These are phyloP conservation scores for Dendrobium catenatum DNA, from an alignment of 106 monocot species.

Conservation along the genomic window DNA sequence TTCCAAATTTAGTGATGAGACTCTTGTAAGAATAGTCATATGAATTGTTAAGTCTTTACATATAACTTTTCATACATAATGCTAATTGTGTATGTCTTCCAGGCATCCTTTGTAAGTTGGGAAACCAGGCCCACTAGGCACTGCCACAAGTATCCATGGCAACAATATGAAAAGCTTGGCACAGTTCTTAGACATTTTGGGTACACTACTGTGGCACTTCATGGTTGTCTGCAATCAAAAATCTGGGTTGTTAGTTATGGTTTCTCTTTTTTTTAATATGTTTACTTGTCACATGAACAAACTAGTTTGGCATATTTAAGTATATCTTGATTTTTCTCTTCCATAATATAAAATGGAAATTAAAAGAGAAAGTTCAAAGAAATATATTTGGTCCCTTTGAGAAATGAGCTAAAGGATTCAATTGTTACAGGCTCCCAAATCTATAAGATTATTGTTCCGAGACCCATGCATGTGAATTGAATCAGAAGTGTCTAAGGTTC, in stretches of 20 bases:
- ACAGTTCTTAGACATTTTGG: conserved; percentile 1
- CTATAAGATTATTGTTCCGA: conserved; percentile 39
- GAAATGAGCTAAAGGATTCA: no score
- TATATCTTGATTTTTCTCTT: no score
- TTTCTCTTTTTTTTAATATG: background rate
- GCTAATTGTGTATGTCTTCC: no score
- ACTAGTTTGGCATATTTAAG: background rate
- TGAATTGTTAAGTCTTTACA: no score
- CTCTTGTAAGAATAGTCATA: no score
- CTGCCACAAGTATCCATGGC: no score
- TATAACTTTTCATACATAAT: no score
- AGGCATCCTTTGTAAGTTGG: no score
- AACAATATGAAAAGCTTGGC: no score
- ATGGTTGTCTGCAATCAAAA: conserved; percentile 68
- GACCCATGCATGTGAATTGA: conserved; percentile 54
- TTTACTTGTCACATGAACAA: background rate
- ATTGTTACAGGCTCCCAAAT: conserved; percentile 2
- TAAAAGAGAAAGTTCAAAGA: background rate
- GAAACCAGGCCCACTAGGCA: no score
- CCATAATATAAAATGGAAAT: background rate
- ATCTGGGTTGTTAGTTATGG: conserved; percentile 33
- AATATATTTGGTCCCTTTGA: background rate
- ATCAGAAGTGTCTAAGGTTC: conserved; percentile 52
- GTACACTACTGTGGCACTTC: conserved; percentile 51
- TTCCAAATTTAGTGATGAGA: no score